phyloP scores from a whole-genome alignment of 192 early-diverging fungal species.

The Coemansia sp. region DNA sequence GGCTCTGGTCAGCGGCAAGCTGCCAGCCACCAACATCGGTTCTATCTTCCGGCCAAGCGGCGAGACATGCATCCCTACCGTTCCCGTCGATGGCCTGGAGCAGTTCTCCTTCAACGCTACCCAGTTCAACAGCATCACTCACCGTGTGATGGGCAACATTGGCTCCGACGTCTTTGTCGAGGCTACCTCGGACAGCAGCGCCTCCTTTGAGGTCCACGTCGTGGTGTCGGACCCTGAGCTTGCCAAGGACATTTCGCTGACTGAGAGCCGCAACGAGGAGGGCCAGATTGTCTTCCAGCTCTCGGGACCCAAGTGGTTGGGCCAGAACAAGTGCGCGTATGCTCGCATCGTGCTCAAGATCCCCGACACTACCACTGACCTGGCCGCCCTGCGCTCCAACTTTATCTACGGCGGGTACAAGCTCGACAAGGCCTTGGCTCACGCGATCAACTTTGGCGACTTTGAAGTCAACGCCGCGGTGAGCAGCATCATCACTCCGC shows the following conservation, averaged over 20 bases:
- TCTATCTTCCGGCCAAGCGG: constrained; percentile 14
- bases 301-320: constrained; percentile 45
- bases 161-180: constrained; percentile 39
- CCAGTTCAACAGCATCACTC: constrained; percentile 37
- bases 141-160: constrained; percentile 34
- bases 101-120: constrained; percentile 22
- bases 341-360: constrained; percentile 38
- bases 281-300: constrained; percentile 36
- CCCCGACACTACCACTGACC: constrained; percentile 22
- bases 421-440: constrained; percentile 37
- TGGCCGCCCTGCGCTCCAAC: constrained; percentile 27
- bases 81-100: constrained; percentile 36
- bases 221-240: constrained; percentile 39
- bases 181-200: constrained; percentile 22
- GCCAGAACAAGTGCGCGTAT: constrained; percentile 37
- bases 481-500: constrained; percentile 32
- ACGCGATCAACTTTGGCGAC: constrained; percentile 30
- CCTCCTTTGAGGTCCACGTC: constrained; percentile 32
- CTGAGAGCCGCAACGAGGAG: constrained; percentile 22
- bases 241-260: constrained; percentile 37
- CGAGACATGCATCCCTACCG: constrained; percentile 36
- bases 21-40: constrained; percentile 12
- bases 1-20: constrained; percentile 26
- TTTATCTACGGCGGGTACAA: constrained; percentile 45
- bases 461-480: constrained; percentile 40